Evolutionary conservation across 2,329 filamentous ascomycete species (phyloP).

Genomic region (Metarhizium robertsii): DNA sequence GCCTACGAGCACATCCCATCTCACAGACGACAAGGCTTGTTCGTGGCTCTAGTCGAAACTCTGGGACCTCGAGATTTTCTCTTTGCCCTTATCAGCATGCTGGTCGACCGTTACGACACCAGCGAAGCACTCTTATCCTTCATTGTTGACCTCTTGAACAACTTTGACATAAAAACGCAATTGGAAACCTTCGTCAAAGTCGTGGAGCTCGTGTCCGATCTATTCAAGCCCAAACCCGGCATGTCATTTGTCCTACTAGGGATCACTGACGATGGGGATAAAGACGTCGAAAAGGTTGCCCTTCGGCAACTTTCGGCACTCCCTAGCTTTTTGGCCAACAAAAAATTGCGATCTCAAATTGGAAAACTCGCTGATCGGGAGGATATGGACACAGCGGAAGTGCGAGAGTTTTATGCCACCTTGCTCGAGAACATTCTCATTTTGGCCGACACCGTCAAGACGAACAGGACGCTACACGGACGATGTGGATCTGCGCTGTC

Average conservation of each 20-base stretch:
- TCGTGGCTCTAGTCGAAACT: conserved; percentile 75
- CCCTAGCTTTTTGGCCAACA: conserved; percentile 48
- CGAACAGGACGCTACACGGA: conserved; percentile 43
- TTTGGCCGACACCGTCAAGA: conserved; percentile 56
- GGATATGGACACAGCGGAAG: conserved; percentile 56
- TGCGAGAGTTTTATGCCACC: conserved; percentile 59
- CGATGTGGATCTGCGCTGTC: conserved; percentile 63
- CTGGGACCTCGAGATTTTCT: conserved; percentile 80
- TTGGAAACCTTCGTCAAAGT: conserved; percentile 70
- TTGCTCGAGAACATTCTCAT: conserved; percentile 57
- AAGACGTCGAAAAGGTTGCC: conserved; percentile 41
- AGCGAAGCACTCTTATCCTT: conserved; percentile 68
- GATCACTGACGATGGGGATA: conserved; percentile 34
- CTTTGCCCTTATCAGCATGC: conserved; percentile 78
- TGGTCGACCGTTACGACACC: conserved; percentile 81
- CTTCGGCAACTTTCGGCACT: conserved; percentile 47
- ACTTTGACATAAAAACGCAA: conserved; percentile 67
- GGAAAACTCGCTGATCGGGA: conserved; percentile 48
- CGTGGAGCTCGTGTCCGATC: conserved; percentile 64
- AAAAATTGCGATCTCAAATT: conserved; percentile 46
- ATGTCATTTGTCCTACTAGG: conserved; percentile 66
- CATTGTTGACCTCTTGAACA: conserved; percentile 61
- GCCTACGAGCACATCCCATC: conserved; percentile 93
- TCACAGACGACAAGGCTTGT: conserved; percentile 74
- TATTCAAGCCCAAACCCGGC: conserved; percentile 64